These are phyloP conservation scores for Apophysomyces variabilis DNA, from an alignment of 371 early-diverging fungal genomes.

Conservation along the genomic window DNA sequence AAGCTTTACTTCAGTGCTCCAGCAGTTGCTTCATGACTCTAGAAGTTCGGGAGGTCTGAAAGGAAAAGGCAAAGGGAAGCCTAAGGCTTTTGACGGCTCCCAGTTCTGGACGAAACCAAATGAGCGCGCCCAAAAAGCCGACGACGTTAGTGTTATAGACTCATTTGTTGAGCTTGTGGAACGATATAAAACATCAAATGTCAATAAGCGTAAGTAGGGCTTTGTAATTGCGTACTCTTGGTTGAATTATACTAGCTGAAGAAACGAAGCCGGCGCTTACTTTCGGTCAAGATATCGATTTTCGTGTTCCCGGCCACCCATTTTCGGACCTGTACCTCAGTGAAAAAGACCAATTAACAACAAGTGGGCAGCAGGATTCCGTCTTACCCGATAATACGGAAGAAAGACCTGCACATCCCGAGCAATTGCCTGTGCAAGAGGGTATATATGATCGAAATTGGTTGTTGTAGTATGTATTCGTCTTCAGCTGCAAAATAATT, in stretches of 20 bases:
- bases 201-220: not conserved
- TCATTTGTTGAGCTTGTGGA: constrained; percentile 23
- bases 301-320: constrained; percentile 13
- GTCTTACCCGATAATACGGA: not conserved
- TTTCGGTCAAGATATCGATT: constrained; percentile 16
- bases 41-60: not conserved
- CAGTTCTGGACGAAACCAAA: not conserved
- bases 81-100: constrained; percentile 1
- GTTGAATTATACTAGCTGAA: not conserved
- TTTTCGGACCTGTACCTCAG: not conserved
- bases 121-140: constrained; percentile 5
- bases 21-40: constrained; percentile 1
- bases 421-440: not conserved
- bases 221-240: not conserved
- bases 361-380: not conserved
- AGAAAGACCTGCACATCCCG: not conserved
- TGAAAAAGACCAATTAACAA: not conserved
- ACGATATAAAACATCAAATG: constrained; percentile 9
- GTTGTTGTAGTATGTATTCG: constrained; percentile 42
- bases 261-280: not conserved
- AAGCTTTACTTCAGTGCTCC: constrained; percentile 14
- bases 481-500: not conserved
- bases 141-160: constrained; percentile 12
- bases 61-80: constrained; percentile 20
- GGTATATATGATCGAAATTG: constrained; percentile 51